Conservation (phyloP, 352 stramenopile species). For the Elongisporangium senticosum region DNA sequence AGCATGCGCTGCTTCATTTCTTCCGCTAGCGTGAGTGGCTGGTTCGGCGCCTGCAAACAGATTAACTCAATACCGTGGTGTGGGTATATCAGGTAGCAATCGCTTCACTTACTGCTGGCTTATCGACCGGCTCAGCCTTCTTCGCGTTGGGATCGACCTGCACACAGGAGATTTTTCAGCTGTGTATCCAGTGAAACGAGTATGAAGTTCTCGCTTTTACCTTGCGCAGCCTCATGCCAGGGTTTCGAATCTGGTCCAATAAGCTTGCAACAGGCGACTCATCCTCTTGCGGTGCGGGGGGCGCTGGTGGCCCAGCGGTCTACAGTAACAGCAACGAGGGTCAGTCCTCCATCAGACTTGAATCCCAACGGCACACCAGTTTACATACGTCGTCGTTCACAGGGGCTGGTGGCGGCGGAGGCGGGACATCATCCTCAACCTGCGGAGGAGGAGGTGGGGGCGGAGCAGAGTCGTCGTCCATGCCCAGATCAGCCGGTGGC, state of each 20-base stretch:
- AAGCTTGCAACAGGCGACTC: conserved; percentile 28
- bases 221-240: conserved; percentile 47
- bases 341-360: neutral
- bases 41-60: conserved; percentile 13
- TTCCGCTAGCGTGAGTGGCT: conserved; percentile 69
- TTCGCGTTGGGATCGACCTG: conserved; percentile 31
- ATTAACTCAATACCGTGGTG: neutral
- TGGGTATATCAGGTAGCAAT: neutral
- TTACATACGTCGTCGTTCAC: conserved; percentile 20
- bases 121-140: conserved; percentile 22
- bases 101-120: conserved; percentile 18
- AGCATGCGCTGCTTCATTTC: conserved; percentile 81
- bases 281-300: conserved; percentile 21
- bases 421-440: conserved; percentile 35
- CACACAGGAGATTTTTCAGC: neutral
- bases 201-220: conserved; percentile 6
- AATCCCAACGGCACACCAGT: neutral
- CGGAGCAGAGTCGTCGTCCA: conserved; percentile 38
- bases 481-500: conserved; percentile 27
- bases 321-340: conserved; percentile 5
- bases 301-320: conserved; percentile 24
- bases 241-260: conserved; percentile 60
- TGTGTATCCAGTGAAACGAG: neutral
- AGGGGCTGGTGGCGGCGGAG: conserved; percentile 33
- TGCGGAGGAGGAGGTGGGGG: conserved; percentile 38